phyloP scores from a whole-genome alignment of 768 basidiomycete genomes.

The Termitomyces titanicus region DNA sequence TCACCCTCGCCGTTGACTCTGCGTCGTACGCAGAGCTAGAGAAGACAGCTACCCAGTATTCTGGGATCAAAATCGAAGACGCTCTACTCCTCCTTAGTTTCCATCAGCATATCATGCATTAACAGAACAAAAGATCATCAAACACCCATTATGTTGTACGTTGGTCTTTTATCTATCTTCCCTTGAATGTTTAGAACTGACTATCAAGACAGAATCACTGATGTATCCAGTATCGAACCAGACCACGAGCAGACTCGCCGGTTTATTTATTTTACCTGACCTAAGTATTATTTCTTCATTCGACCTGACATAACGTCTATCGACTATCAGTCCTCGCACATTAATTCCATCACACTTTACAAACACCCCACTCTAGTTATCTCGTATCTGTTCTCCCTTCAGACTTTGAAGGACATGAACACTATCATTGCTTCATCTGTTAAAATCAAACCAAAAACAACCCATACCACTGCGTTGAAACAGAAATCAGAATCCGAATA shows the following conservation, averaged over 20 bases:
- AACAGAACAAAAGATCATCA: slow-evolving; percentile 16
- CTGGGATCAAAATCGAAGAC: slow-evolving; percentile 68
- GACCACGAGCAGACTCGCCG: neutral
- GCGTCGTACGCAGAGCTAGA: slow-evolving; percentile 45
- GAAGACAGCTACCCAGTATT: slow-evolving; percentile 39
- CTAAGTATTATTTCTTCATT: slow-evolving; percentile 5
- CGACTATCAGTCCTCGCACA: neutral
- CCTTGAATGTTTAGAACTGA: neutral
- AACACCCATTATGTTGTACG: slow-evolving; percentile 9
- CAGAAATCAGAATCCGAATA: slow-evolving; percentile 3
- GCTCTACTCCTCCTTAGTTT: slow-evolving; percentile 73
- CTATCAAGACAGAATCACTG: neutral
- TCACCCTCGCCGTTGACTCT: slow-evolving; percentile 36
- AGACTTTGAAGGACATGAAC: neutral
- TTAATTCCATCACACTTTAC: neutral
- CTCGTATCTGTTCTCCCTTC: neutral
- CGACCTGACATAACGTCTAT: neutral
- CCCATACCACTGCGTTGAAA: neutral
- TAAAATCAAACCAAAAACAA: neutral
- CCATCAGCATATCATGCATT: slow-evolving; percentile 62
- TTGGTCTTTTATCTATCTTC: neutral
- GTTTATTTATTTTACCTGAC: slow-evolving; percentile 10
- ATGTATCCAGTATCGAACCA: slow-evolving; percentile 9
- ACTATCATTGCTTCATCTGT: neutral
- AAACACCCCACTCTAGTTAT: neutral